Evolutionary conservation across 148 eudicot species (phyloP).

Genomic region (Tetragonia tetragonoides): DNA sequence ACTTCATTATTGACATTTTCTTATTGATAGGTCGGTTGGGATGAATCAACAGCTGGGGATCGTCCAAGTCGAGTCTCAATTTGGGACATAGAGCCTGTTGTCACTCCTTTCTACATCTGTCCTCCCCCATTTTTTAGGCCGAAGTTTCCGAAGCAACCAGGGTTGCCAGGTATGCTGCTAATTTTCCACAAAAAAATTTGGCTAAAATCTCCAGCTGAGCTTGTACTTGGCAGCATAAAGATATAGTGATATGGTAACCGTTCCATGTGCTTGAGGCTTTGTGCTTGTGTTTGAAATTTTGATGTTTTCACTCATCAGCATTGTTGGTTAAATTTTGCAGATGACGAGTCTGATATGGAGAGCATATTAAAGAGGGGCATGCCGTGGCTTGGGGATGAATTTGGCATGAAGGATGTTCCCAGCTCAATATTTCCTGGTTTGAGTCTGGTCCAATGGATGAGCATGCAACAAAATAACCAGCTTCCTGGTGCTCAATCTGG

Average conservation of each 20-base stretch:
- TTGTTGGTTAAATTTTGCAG: slow-evolving; percentile 31
- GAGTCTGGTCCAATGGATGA: slow-evolving; percentile 91
- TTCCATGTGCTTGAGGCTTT: background rate
- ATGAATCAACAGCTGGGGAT: slow-evolving; percentile 94
- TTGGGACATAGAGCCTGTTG: slow-evolving; percentile 98
- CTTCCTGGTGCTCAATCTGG: slow-evolving; percentile 58
- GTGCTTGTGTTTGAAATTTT: background rate
- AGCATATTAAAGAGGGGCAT: slow-evolving; percentile 69
- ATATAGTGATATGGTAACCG: background rate
- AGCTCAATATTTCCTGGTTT: slow-evolving; percentile 65
- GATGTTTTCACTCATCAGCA: background rate
- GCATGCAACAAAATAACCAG: slow-evolving; percentile 83
- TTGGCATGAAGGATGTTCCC: slow-evolving; percentile 74
- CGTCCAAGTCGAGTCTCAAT: slow-evolving; percentile 83
- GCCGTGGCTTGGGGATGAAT: slow-evolving; percentile 92
- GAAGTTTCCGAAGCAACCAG: slow-evolving; percentile 84
- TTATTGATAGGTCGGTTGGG: slow-evolving; percentile 80
- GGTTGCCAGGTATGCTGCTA: slow-evolving; percentile 64
- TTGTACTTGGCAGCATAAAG: background rate
- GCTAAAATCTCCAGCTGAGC: background rate
- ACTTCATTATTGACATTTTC: slow-evolving; percentile 3
- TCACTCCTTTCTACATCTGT: slow-evolving; percentile 93
- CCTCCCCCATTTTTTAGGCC: slow-evolving; percentile 78
- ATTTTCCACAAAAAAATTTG: background rate
- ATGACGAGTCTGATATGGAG: slow-evolving; percentile 71